Conservation (phyloP, 2,329 filamentous ascomycete species). For the Ilyonectria destructans region DNA sequence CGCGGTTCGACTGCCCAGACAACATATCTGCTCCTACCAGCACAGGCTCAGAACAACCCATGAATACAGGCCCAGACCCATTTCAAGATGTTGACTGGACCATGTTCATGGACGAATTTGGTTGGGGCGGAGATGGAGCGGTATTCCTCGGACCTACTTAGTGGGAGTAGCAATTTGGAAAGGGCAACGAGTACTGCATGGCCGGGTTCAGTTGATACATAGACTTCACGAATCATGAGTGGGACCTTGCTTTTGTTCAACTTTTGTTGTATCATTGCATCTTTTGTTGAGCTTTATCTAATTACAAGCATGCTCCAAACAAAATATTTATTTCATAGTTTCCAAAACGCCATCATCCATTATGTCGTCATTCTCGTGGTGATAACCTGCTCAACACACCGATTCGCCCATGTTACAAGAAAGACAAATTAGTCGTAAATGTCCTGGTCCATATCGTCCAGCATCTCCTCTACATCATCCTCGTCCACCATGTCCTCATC, state of each 20-base stretch:
- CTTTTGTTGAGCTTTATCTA: not conserved
- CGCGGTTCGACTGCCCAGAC: slow-evolving; percentile 15
- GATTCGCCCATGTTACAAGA: not conserved
- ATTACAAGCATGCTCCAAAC: slow-evolving; percentile 19
- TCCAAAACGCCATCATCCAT: slow-evolving; percentile 31
- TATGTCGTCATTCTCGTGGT: slow-evolving; percentile 17
- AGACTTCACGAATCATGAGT: slow-evolving; percentile 27
- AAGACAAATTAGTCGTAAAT: slow-evolving; percentile 58
- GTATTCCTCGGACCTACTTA: slow-evolving; percentile 52
- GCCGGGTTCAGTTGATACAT: slow-evolving; percentile 10
- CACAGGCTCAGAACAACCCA: slow-evolving; percentile 36
- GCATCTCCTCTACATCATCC: slow-evolving; percentile 80
- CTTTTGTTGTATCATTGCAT: not conserved
- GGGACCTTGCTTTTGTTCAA: not conserved
- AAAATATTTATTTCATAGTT: slow-evolving; percentile 6
- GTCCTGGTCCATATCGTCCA: slow-evolving; percentile 75
- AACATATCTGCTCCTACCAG: slow-evolving; percentile 5
- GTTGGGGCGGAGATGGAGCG: slow-evolving; percentile 57
- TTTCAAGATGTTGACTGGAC: slow-evolving; percentile 67
- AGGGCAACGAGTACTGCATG: not conserved
- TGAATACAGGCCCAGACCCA: slow-evolving; percentile 50
- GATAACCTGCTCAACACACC: slow-evolving; percentile 3
- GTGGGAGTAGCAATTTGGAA: slow-evolving; percentile 4
- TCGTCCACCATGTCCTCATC: slow-evolving; percentile 84
- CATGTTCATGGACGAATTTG: slow-evolving; percentile 67